Conservation (phyloP, 768 basidiomycete species). For the Floccularia luteovirens region DNA sequence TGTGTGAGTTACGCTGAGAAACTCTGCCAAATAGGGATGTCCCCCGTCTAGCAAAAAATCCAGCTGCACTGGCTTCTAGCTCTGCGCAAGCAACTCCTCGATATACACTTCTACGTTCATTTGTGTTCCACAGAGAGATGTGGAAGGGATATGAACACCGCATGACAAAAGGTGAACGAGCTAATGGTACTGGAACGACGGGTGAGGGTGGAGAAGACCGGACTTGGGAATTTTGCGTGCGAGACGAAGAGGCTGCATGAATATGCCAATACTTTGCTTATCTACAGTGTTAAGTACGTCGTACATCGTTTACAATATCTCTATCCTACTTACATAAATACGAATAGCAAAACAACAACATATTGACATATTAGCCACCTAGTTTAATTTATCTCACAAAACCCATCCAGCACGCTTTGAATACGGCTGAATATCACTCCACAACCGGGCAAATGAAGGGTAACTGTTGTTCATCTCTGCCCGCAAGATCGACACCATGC, state of each 20-base stretch:
- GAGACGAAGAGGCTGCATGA: slow-evolving; percentile 9
- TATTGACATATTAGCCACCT: too few species aligned
- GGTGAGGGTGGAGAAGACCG: slow-evolving; percentile 73
- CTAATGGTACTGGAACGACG: slow-evolving; percentile 53
- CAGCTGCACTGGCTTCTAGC: slow-evolving; percentile 42
- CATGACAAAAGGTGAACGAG: slow-evolving; percentile 89
- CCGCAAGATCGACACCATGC: too few species aligned
- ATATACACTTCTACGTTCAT: slow-evolving; percentile 72
- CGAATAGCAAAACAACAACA: too few species aligned
- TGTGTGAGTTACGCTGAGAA: slow-evolving; percentile 3
- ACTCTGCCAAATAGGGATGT: slow-evolving; percentile 50
- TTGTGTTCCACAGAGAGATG: slow-evolving; percentile 56
- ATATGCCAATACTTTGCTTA: neutral
- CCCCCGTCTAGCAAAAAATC: slow-evolving; percentile 66
- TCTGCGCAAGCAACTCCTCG: slow-evolving; percentile 50
- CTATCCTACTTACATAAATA: too few species aligned
- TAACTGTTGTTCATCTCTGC: too few species aligned
- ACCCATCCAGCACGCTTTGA: too few species aligned
- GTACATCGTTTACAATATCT: too few species aligned
- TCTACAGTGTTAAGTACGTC: too few species aligned
- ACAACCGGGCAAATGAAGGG: too few species aligned
- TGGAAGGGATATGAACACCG: slow-evolving; percentile 90
- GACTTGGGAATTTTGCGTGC: slow-evolving; percentile 82
- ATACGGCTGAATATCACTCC: too few species aligned
- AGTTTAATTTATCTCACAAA: neutral